phyloP scores from a whole-genome alignment of 164 flowering plant genomes.

The Aristolochia contorta region DNA sequence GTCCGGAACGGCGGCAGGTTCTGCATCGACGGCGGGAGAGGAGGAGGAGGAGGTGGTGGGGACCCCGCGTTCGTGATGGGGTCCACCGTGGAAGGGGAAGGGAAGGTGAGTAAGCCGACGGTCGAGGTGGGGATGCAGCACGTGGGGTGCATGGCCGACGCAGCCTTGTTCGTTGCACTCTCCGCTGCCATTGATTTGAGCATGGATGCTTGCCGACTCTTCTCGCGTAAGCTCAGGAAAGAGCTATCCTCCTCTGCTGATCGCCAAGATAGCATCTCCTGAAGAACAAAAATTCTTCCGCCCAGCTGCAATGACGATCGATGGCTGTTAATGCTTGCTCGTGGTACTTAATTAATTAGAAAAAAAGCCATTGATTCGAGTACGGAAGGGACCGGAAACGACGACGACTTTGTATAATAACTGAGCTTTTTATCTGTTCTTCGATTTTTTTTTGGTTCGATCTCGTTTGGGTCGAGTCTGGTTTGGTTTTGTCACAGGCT shows the following conservation, averaged over 20 bases:
- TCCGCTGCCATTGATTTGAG: conserved; percentile 93
- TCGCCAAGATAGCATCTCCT: conserved; percentile 39
- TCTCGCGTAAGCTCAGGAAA: conserved; percentile 74
- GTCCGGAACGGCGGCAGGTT: conserved; percentile 66
- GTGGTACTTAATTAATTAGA: too few species aligned
- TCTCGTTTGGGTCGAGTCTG: conserved; percentile 1
- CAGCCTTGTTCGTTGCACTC: conserved; percentile 77
- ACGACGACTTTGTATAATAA: too few species aligned
- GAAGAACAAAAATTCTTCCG: too few species aligned
- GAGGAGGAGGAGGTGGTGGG: too few species aligned
- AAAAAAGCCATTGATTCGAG: conserved; percentile 28
- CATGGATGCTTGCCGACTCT: conserved; percentile 84
- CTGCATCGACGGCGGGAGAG: conserved; percentile 37
- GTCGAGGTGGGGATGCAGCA: conserved; percentile 72
- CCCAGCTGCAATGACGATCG: conserved; percentile 33
- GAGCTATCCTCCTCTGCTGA: conserved; percentile 61
- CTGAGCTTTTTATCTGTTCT: background rate
- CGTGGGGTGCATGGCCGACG: conserved; percentile 83
- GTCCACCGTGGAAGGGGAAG: conserved; percentile 80
- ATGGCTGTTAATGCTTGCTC: too few species aligned
- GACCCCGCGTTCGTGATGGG: conserved; percentile 50
- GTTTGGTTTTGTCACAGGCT: background rate
- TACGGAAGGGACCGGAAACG: too few species aligned
- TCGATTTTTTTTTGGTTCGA: conserved; percentile 3
- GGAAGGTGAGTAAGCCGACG: conserved; percentile 65